Conservation (phyloP, 495 filamentous ascomycete species). For the Aspergillus ostianus region DNA sequence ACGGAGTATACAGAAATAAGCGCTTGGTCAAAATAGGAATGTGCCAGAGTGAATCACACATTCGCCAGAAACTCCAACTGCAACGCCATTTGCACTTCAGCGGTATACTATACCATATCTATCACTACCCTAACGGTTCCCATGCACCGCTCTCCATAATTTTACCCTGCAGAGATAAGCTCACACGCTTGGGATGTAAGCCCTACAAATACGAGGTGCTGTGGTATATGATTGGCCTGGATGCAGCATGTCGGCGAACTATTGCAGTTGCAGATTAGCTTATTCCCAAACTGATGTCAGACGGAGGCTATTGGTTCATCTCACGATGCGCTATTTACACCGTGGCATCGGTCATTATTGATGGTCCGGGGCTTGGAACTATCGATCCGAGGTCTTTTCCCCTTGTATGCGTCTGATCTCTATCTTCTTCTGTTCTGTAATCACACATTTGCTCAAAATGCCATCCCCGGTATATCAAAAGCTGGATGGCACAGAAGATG, state of each 20-base stretch:
- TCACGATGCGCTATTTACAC: too few relatives aligned
- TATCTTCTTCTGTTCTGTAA: too few relatives aligned
- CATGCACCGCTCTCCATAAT: not conserved
- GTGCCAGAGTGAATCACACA: not conserved
- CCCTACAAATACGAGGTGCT: not conserved
- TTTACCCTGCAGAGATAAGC: not conserved
- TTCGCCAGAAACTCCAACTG: not conserved
- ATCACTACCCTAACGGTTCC: not conserved
- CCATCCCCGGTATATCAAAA: not conserved
- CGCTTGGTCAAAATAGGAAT: not conserved
- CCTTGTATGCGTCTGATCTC: too few relatives aligned
- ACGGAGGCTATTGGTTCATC: not conserved
- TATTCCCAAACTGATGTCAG: not conserved
- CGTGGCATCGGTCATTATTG: too few relatives aligned
- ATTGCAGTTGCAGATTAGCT: not conserved
- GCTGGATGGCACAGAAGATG: not conserved
- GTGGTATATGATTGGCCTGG: not conserved
- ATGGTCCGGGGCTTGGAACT: too few relatives aligned
- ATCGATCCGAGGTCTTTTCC: too few relatives aligned
- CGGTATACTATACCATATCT: not conserved
- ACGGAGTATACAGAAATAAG: not conserved
- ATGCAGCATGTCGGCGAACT: not conserved
- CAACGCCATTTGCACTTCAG: not conserved
- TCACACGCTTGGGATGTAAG: not conserved
- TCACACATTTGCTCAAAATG: too few relatives aligned